A percentile compares a stretch with the other conserved stretches of the same genome.
phyloP scores from a whole-genome alignment of 148 eudicot species.

The Rhododendron kiyosumense region DNA sequence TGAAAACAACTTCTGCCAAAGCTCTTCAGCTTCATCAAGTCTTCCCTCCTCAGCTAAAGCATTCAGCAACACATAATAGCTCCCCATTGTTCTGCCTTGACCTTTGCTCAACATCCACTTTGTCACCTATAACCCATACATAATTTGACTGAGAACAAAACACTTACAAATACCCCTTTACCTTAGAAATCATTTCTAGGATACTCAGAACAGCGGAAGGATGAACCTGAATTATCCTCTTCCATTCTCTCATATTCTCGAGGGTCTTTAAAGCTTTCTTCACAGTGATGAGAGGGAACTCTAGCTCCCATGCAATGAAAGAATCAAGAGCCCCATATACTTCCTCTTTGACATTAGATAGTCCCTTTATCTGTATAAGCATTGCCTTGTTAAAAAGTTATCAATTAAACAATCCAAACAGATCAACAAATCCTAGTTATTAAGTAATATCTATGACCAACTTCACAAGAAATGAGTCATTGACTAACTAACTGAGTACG shows the following conservation, averaged over 20 bases:
- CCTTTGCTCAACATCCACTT: constrained; percentile 99
- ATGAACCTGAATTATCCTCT: constrained; percentile 80
- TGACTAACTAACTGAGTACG: background rate
- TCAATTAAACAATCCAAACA: background rate
- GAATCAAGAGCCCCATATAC: constrained; percentile 95
- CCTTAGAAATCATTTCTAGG: constrained; percentile 3
- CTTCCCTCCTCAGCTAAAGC: constrained; percentile 88
- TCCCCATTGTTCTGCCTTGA: constrained; percentile 96
- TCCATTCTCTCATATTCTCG: constrained; percentile 76
- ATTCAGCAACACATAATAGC: constrained; percentile 62
- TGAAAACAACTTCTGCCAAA: constrained; percentile 67
- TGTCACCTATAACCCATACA: constrained; percentile 47
- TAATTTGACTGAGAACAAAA: background rate
- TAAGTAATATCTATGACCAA: background rate
- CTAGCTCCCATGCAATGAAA: constrained; percentile 94
- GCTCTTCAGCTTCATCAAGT: constrained; percentile 89
- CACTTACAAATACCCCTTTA: background rate
- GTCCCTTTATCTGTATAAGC: constrained; percentile 54
- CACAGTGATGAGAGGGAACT: constrained; percentile 83
- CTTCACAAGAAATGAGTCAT: background rate
- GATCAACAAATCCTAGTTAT: background rate
- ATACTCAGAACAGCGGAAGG: background rate
- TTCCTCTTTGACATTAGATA: constrained; percentile 98
- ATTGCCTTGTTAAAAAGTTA: background rate
- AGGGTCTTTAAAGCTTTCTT: constrained; percentile 83